Base-by-base conservation (phyloP, 768 basidiomycete genomes). In the Fibroporia radiculosa region DNA sequence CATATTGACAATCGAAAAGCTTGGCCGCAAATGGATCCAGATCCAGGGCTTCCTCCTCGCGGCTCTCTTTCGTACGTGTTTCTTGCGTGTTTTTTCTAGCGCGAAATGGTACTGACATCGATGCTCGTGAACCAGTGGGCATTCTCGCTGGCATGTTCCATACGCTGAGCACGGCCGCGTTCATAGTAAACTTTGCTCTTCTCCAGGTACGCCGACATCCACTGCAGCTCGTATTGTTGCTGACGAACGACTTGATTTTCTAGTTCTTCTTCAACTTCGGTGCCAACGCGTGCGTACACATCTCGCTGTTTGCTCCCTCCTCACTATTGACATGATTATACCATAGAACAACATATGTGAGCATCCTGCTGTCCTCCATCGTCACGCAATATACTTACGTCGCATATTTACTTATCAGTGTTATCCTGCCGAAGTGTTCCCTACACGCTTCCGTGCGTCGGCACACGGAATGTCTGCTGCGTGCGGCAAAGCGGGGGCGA, bases 231-330 rank as follows among this genome's bases (percentile, higher is more conserved):
- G 33, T 8, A n/a, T n/a, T 31, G n/a, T n/a, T 35, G 24, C 40
- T 20, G 41, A 35, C 11, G 6, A 38, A 16, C 36, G 51, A 49
- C 40, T 13, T 23, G 48, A 8, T n/a, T n/a, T n/a, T 45, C 0
- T 48, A 79, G 69, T 84, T 84, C 68, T 84, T 86, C 71, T 86
- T 86, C 71, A 86, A 87, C 66, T 88, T 85, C 54, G 84, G 85
- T 16, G 80, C 82, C 3, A 86, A 85, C 56, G 66, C 77, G 72
- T 80, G 56, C 51, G 76, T 62, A 16, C 20, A 29, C 11, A 19
- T 20, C n/a, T n/a, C n/a, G n/a, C 20, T 26, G 7, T 28, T 19
- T 34, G 16, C 39, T 22, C 31, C 24, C 42, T 13, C 33, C 4
- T 14, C 13, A 20, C 11, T 29, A 19, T 26, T 14, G n/a, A 16